A percentile compares a stretch with the other conserved stretches of the same genome.
Evolutionary conservation across 2,329 filamentous ascomycete genomes (phyloP).

Genomic region (Neonectria neomacrospora): DNA sequence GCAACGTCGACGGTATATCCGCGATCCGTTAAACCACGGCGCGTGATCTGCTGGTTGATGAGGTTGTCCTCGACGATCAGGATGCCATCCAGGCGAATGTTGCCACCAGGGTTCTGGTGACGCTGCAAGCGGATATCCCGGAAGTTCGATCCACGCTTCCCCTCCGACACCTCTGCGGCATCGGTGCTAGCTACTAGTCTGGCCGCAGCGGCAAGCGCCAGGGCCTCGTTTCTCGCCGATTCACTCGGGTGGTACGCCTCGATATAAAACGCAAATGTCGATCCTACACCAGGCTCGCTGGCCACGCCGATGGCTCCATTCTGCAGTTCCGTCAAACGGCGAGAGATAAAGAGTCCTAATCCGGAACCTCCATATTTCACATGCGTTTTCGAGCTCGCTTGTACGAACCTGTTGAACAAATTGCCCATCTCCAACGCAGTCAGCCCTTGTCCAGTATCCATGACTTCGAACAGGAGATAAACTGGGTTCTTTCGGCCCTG

Average conservation of each 20-base stretch:
- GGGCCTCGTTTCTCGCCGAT: slow-evolving; percentile 54
- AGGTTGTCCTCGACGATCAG: slow-evolving; percentile 71
- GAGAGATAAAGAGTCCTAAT: slow-evolving; percentile 81
- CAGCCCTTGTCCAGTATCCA: slow-evolving; percentile 81
- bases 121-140: slow-evolving; percentile 39
- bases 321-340: slow-evolving; percentile 82
- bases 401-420: slow-evolving; percentile 82
- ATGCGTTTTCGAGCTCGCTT: slow-evolving; percentile 80
- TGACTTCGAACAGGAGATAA: slow-evolving; percentile 78
- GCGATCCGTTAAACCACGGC: slow-evolving; percentile 60
- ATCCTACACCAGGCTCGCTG: slow-evolving; percentile 75
- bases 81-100: slow-evolving; percentile 54
- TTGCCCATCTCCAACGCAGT: slow-evolving; percentile 76
- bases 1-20: slow-evolving; percentile 65
- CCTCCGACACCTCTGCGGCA: slow-evolving; percentile 27
- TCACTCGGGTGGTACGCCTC: slow-evolving; percentile 62
- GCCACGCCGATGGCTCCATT: slow-evolving; percentile 82
- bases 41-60: slow-evolving; percentile 68
- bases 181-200: slow-evolving; percentile 45
- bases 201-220: slow-evolving; percentile 50
- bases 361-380: slow-evolving; percentile 84
- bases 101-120: slow-evolving; percentile 43
- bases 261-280: slow-evolving; percentile 81
- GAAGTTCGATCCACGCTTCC: slow-evolving; percentile 29
- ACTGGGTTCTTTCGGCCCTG: slow-evolving; percentile 58